Percentiles rank a stretch among this genome's conserved stretches.
Evolutionary conservation across 2,329 filamentous ascomycete species (phyloP).

Genomic region (Emergomyces orientalis): DNA sequence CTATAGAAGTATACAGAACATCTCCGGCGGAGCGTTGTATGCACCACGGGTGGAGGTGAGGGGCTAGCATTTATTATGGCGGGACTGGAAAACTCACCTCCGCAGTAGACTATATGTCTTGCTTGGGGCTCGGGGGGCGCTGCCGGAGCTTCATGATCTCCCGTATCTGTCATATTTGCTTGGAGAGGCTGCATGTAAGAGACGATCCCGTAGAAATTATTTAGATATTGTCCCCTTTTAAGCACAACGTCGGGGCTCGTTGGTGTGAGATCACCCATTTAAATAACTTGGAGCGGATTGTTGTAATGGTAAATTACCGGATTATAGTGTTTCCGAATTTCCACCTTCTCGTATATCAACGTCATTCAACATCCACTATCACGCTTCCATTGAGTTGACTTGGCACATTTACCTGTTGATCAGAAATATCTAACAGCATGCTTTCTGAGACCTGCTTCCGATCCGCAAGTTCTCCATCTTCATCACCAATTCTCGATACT

Average conservation of each 20-base stretch:
- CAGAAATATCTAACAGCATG: too few species aligned
- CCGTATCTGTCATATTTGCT: slow-evolving; percentile 14
- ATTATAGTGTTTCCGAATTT: background rate
- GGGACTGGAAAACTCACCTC: slow-evolving; percentile 37
- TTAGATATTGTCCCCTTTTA: background rate
- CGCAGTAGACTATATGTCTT: slow-evolving; percentile 53
- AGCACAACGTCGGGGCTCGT: background rate
- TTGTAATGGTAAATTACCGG: background rate
- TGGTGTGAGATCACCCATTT: background rate
- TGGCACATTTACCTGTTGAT: too few species aligned
- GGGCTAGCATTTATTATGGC: background rate
- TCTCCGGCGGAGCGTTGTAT: background rate
- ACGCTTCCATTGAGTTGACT: too few species aligned
- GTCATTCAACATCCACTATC: too few species aligned
- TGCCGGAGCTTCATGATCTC: slow-evolving; percentile 10
- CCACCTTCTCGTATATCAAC: too few species aligned
- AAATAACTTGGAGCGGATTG: too few species aligned
- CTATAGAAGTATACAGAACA: background rate
- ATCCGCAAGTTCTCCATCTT: too few species aligned
- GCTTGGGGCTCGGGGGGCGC: slow-evolving; percentile 35
- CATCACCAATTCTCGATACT: too few species aligned
- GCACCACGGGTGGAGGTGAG: background rate
- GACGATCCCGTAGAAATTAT: background rate
- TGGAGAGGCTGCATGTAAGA: background rate
- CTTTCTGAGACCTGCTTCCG: too few species aligned